Evolutionary conservation across 768 basidiomycete species (phyloP).

Genomic region (Suillus cothurnatus): DNA sequence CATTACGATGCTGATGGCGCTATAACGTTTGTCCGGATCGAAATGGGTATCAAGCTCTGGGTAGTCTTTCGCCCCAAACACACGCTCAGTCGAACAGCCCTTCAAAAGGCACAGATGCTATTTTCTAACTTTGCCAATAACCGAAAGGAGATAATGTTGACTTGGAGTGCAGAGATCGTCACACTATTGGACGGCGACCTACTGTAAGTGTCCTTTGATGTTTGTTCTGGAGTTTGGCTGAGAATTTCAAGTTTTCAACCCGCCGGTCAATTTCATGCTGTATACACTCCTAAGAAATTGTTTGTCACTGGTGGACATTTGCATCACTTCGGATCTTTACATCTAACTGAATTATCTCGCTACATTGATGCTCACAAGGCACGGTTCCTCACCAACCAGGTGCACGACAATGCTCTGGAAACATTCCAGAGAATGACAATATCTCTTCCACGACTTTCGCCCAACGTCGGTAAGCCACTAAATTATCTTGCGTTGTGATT

Average conservation of each 20-base stretch:
- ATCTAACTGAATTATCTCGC: neutral
- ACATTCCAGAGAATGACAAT: neutral
- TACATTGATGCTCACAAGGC: neutral
- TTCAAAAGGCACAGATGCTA: neutral
- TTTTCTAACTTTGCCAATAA: neutral
- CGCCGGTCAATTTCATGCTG: neutral
- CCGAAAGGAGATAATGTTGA: neutral
- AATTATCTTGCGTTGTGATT: neutral
- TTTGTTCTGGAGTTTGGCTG: neutral
- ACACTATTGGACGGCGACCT: neutral
- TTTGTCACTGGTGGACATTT: neutral
- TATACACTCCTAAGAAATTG: neutral
- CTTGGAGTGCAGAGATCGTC: neutral
- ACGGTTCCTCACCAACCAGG: neutral
- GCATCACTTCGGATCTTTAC: neutral
- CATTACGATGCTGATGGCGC: constrained; percentile 16
- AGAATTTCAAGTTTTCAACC: neutral
- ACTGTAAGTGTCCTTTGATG: neutral
- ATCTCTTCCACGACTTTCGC: neutral
- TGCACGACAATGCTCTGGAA: neutral
- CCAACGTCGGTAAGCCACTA: neutral
- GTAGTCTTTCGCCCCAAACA: neutral
- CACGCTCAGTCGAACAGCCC: neutral
- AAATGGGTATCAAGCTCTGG: constrained; percentile 15
- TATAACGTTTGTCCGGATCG: neutral